phyloP scores from a whole-genome alignment of 805 yeast genomes.

The Schwanniomyces yamadae region DNA sequence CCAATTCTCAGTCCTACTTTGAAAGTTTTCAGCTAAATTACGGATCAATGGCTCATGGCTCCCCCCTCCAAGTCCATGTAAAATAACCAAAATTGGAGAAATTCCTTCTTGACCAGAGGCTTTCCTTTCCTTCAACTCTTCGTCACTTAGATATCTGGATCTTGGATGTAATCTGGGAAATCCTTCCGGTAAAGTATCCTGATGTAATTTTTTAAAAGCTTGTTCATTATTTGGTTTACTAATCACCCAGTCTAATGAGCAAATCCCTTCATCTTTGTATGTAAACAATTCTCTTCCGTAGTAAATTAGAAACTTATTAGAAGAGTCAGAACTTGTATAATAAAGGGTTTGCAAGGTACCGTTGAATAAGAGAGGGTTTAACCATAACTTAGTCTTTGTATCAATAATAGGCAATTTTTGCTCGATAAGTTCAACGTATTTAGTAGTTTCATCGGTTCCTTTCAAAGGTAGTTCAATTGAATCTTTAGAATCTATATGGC shows the following conservation, averaged over 20 bases:
- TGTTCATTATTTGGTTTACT: constrained; percentile 28
- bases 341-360: constrained; percentile 80
- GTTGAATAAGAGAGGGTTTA: constrained; percentile 63
- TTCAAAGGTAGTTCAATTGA: constrained; percentile 15
- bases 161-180: constrained; percentile 45
- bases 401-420: constrained; percentile 20
- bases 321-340: constrained; percentile 54
- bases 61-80: constrained; percentile 85
- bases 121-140: constrained; percentile 38
- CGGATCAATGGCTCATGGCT: constrained; percentile 79
- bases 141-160: constrained; percentile 50
- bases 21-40: constrained; percentile 47
- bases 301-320: constrained; percentile 53
- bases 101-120: constrained; percentile 19
- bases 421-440: constrained; percentile 16
- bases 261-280: constrained; percentile 66
- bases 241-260: constrained; percentile 73
- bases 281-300: constrained; percentile 70
- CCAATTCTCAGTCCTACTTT: constrained; percentile 39
- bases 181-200: constrained; percentile 32
- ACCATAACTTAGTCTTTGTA: constrained; percentile 40
- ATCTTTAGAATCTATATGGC: constrained; percentile 17
- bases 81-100: constrained; percentile 59
- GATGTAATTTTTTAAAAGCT: constrained; percentile 22
- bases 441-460: constrained; percentile 6